Base-by-base conservation (phyloP, 768 basidiomycete genomes). In the Exsudoporus frostii region DNA sequence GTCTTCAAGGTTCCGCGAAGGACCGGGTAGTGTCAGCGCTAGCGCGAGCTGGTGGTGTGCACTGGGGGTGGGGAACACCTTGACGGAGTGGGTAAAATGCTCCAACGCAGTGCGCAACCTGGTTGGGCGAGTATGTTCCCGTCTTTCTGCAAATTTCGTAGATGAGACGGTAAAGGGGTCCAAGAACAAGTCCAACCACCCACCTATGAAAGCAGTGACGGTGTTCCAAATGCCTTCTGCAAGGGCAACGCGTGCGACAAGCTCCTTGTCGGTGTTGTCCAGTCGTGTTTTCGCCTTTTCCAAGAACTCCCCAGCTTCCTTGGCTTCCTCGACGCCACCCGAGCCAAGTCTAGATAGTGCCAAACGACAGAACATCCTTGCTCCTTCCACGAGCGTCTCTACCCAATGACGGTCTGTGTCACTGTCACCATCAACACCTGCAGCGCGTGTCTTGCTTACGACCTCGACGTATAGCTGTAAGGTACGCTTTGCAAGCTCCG, bases 31-130 rank as follows among this genome's bases (percentile, higher is more conserved):
- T 7, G 84, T 75, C 45, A 83, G 79, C 0, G 86, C 86, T 8
- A 92, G 73, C 0, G 95, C 87, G n/a, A 94, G 80, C 50, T 95
- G 90, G 62, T 88, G 92, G 60, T 86, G 79, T 0, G 79, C 83
- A 4, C 78, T 73, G 1, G 88, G 73, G 0, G 81, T 79, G 0
- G 86, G 72, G 25, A 76, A 69, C 19, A 69, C 58, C 17, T 73
- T 69, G 17, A 84, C 70, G 2, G 88, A 83, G 7, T 64, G 66
- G 6, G 74, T 62, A 30, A 87, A 78, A 34, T 79, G 73, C 0
- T 66, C 55, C 48, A 86, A 79, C 0, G 90, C 82, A 17, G 79
- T 70, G 2, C 77, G 68, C 43, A 96, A 79, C 19, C 80, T 82
- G 17, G 59, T 67, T 0, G 83, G 75, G 11, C 95, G 83, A 1